These are phyloP conservation scores for Epichloe sp. DNA, from an alignment of 2,329 filamentous ascomycete genomes.

Conservation along the genomic window DNA sequence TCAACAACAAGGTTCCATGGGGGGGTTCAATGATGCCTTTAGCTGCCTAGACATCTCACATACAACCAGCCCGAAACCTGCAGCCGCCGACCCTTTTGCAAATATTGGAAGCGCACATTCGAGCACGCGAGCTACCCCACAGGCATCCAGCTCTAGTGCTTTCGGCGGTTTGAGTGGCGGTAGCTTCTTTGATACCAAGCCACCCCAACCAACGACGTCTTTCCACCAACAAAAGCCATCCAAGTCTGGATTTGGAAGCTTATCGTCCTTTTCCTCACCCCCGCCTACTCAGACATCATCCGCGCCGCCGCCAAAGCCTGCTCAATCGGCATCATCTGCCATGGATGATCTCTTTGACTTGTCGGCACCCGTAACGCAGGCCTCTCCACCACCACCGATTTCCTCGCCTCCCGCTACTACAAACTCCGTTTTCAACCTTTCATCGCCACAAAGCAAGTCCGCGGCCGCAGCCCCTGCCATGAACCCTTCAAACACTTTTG, in stretches of 20 bases:
- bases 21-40: conserved; percentile 74
- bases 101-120: conserved; percentile 33
- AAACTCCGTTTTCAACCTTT: conserved; percentile 73
- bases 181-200: conserved; percentile 68
- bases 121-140: conserved; percentile 20
- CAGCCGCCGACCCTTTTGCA: conserved; percentile 44
- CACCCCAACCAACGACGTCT: conserved; percentile 41
- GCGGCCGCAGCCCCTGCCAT: conserved; percentile 26
- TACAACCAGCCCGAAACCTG: conserved; percentile 29
- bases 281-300: conserved; percentile 16
- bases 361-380: conserved; percentile 36
- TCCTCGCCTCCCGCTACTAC: conserved; percentile 27
- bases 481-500: conserved; percentile 22
- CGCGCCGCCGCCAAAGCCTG: conserved; percentile 25
- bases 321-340: conserved; percentile 37
- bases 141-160: conserved; percentile 24
- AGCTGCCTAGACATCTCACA: conserved; percentile 32
- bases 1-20: conserved; percentile 33
- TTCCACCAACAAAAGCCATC: conserved; percentile 38
- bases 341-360: conserved; percentile 78
- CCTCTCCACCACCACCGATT: conserved; percentile 29
- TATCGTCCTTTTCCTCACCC: conserved; percentile 46
- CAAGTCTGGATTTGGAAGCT: conserved; percentile 52
- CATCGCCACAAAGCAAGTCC: conserved; percentile 35
- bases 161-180: conserved; percentile 53